phyloP scores from a whole-genome alignment of 164 flowering plant genomes.

The Sextonia rubra region DNA sequence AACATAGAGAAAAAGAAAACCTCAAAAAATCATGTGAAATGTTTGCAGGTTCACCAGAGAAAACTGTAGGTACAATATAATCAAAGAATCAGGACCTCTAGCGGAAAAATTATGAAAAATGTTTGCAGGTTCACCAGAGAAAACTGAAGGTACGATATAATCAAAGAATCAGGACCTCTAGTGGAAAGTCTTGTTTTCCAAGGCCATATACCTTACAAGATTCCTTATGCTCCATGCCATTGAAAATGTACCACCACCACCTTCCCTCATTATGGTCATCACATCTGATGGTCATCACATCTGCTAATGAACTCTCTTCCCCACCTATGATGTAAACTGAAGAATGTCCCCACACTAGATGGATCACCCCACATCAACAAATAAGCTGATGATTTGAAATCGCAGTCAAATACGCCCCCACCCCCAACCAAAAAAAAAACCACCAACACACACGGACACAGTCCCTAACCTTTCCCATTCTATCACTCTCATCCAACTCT shows the following conservation, averaged over 20 bases:
- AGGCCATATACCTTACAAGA: too few species aligned
- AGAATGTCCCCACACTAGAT: not conserved
- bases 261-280: not conserved
- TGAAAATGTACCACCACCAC: not conserved
- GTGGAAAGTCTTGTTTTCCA: not conserved
- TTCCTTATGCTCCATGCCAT: too few species aligned
- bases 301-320: conserved; percentile 4
- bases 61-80: not conserved
- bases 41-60: not conserved
- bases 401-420: not conserved
- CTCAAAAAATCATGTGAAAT: not conserved
- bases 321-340: conserved; percentile 6
- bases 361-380: not conserved
- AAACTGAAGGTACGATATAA: not conserved
- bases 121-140: not conserved
- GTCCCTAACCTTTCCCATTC: not conserved
- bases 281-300: conserved; percentile 1
- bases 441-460: too few species aligned
- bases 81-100: not conserved
- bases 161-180: not conserved
- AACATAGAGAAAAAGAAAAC: not conserved
- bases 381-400: conserved; percentile 1
- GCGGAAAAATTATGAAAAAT: not conserved
- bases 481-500: not conserved
- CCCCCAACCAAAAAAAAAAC: too few species aligned